phyloP scores from a whole-genome alignment of 768 basidiomycete genomes.

The Crassisporium funariophilum region DNA sequence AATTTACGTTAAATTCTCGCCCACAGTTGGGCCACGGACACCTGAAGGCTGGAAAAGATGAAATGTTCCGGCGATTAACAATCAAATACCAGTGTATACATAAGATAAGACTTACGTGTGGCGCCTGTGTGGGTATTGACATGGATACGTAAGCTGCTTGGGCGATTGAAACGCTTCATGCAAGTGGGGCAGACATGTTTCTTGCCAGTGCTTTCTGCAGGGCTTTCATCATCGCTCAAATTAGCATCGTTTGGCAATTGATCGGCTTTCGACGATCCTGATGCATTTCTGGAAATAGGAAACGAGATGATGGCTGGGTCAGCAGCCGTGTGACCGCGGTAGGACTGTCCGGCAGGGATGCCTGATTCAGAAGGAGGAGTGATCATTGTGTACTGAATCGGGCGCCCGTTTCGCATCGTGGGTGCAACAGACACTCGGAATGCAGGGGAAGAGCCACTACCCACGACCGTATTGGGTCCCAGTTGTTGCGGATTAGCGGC shows the following conservation, averaged over 20 bases:
- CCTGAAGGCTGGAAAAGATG: constrained; percentile 56
- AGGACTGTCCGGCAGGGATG: too few relatives aligned
- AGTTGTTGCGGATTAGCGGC: constrained; percentile 4
- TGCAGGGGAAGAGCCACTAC: too few relatives aligned
- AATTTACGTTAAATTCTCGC: constrained; percentile 80
- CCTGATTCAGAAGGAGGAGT: too few relatives aligned
- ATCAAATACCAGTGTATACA: constrained; percentile 1
- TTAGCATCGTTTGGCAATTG: constrained; percentile 8
- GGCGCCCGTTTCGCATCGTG: neutral
- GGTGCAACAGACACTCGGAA: neutral
- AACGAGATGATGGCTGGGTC: constrained; percentile 28
- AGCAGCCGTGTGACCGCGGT: neutral
- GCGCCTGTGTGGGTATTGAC: constrained; percentile 70
- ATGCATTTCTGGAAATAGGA: constrained; percentile 15
- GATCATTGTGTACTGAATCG: neutral
- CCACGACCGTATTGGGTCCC: neutral
- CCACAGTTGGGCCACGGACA: constrained; percentile 78
- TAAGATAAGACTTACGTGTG: constrained; percentile 53
- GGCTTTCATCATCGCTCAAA: constrained; percentile 11
- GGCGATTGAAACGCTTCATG: constrained; percentile 67
- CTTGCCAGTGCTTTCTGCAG: constrained; percentile 30
- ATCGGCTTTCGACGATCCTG: constrained; percentile 7
- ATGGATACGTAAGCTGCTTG: constrained; percentile 67
- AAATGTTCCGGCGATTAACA: constrained; percentile 5
- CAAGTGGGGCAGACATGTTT: constrained; percentile 57